Percentiles rank a stretch among this genome's conserved stretches.
Evolutionary conservation across 306 rosid genomes (phyloP).

Genomic region (Lathyrus tuberosus): DNA sequence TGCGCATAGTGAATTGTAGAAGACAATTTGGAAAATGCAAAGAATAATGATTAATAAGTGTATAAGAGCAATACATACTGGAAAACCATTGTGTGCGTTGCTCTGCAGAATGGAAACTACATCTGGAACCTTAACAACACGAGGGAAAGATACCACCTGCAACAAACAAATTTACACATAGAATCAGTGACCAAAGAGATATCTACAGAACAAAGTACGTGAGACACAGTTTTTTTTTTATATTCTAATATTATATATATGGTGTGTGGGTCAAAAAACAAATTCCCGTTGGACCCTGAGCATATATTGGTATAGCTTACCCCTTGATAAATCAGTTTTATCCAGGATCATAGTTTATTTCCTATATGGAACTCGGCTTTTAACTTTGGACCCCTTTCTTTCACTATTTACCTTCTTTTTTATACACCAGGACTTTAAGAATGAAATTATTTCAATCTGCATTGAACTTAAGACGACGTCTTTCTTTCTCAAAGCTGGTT

Average conservation of each 20-base stretch:
- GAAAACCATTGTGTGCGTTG: slow-evolving; percentile 93
- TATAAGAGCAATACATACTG: slow-evolving; percentile 65
- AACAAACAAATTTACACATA: slow-evolving; percentile 38
- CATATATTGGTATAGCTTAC: not conserved
- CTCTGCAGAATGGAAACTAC: slow-evolving; percentile 74
- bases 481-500: slow-evolving; percentile 23
- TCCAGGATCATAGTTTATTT: not conserved
- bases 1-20: slow-evolving; percentile 47
- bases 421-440: not conserved
- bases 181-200: slow-evolving; percentile 37
- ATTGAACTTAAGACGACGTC: slow-evolving; percentile 16
- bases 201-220: slow-evolving; percentile 23
- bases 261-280: not conserved
- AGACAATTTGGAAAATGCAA: slow-evolving; percentile 35
- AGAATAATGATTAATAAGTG: slow-evolving; percentile 25
- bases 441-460: slow-evolving; percentile 20
- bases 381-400: slow-evolving; percentile 11
- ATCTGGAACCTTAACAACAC: slow-evolving; percentile 92
- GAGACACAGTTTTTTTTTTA: not conserved
- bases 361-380: not conserved
- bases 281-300: not conserved
- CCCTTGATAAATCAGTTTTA: not conserved
- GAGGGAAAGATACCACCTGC: slow-evolving; percentile 90
- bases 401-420: slow-evolving; percentile 20
- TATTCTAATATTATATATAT: not conserved